Base-by-base conservation (phyloP, 2,329 filamentous ascomycete species). In the Tetracladium maxilliforme region DNA sequence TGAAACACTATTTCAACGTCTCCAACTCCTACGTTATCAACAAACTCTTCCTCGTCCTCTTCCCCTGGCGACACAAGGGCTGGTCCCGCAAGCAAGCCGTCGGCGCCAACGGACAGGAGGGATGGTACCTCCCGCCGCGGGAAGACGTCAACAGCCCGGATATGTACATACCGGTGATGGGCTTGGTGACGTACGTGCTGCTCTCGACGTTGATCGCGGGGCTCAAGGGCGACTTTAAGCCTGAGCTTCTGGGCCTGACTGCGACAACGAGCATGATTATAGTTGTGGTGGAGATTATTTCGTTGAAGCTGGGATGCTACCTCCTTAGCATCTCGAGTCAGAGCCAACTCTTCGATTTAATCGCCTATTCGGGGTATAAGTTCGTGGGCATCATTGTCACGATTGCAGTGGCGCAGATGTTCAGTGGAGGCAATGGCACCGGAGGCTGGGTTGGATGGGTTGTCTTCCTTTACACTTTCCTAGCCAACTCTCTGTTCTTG, bases 141-240 rank as follows among this genome's bases (percentile, higher is more conserved):
- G 87, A 98, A 50, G 90, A 98, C 46, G 64, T 95, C 51, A 98
- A 98, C 55, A 92, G 83, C 36, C 90, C 92, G 10, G 90, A 98
- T 54, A 95, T 98, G 86, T 98, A 98, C 57, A 98, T 98, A 41
- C 86, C 86, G 31, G 78, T 92, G 43, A 98, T 98, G 90, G 87
- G 90, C 2, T 63, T 98, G 26, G 84, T 95, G 23, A 98, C 90
- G 14, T 98, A 98, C 52, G 92, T 98, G 36, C 75, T 98, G 17
- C 68, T 98, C 8, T 92, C 82, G 5, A 90, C 87, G 1, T 64
- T 95, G 21, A 64, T 98, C 28, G 87, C 87, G 7, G 90, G 90
- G 21, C 64, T 98, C 22, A 70, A 82, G 26, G 87, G 90, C 15
- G 73, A 83, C 36, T 98, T 98, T 57, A 78, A 93, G 44, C 92